These are phyloP conservation scores for Myriosclerotinia scirpicola DNA, from an alignment of 2,329 filamentous ascomycete genomes.

Conservation along the genomic window DNA sequence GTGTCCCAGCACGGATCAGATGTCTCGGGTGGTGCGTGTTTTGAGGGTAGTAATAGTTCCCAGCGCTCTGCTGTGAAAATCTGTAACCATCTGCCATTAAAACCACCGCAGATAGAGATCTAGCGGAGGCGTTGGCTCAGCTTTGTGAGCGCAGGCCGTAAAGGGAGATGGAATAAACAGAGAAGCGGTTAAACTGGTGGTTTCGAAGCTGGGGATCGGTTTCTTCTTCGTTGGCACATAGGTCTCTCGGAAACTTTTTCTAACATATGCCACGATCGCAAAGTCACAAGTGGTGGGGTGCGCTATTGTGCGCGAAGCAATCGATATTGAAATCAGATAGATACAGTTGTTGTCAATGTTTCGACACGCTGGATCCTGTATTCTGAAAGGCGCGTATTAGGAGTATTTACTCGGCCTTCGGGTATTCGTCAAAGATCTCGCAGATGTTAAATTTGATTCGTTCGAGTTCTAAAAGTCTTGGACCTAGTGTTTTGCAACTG, in stretches of 20 bases:
- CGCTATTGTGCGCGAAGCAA: slow-evolving; percentile 20
- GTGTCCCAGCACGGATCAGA: slow-evolving; percentile 46
- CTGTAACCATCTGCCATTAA: slow-evolving; percentile 71
- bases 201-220: slow-evolving; percentile 36
- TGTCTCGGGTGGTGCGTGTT: slow-evolving; percentile 47
- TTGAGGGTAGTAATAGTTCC: slow-evolving; percentile 59
- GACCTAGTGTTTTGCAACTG: slow-evolving; percentile 16
- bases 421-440: slow-evolving; percentile 4
- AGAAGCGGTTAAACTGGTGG: slow-evolving; percentile 34
- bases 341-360: slow-evolving; percentile 2
- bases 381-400: neutral
- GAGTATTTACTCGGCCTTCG: neutral
- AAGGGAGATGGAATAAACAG: slow-evolving; percentile 18
- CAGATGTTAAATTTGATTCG: slow-evolving; percentile 5
- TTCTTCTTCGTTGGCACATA: slow-evolving; percentile 42
- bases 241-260: slow-evolving; percentile 33
- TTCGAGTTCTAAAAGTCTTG: slow-evolving; percentile 12
- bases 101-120: slow-evolving; percentile 35
- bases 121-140: slow-evolving; percentile 33
- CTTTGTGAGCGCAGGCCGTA: slow-evolving; percentile 33
- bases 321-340: slow-evolving; percentile 6
- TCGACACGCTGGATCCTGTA: neutral
- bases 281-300: slow-evolving; percentile 16
- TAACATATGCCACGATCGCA: slow-evolving; percentile 36
- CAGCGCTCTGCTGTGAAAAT: slow-evolving; percentile 59